Percentiles rank a stretch among this genome's conserved stretches.
phyloP scores from a whole-genome alignment of 805 yeast genomes.

The Wickerhamiella bombiphila region DNA sequence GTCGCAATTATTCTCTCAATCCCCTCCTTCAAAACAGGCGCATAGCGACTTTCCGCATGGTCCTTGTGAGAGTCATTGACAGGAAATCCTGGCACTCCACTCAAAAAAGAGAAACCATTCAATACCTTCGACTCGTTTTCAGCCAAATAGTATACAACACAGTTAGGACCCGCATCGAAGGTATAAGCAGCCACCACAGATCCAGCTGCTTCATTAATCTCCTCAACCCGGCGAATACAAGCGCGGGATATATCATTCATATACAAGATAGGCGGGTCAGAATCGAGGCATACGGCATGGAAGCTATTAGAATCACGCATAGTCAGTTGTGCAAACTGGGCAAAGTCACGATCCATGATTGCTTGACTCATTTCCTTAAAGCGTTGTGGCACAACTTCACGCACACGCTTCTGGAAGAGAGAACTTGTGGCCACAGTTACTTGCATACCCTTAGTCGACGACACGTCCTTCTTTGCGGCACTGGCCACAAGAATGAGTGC shows the following conservation, averaged over 20 bases:
- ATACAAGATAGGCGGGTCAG: constrained; percentile 90
- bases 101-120: constrained; percentile 44
- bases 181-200: constrained; percentile 80
- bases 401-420: constrained; percentile 65
- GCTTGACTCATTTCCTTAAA: constrained; percentile 69
- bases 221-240: constrained; percentile 63
- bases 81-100: constrained; percentile 50
- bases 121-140: constrained; percentile 61
- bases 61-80: constrained; percentile 21
- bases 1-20: constrained; percentile 78
- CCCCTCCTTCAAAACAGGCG: constrained; percentile 44
- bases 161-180: constrained; percentile 98
- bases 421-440: constrained; percentile 80
- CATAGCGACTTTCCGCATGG: constrained; percentile 23
- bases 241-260: constrained; percentile 80
- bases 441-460: constrained; percentile 96
- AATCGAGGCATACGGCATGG: constrained; percentile 95
- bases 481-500: constrained; percentile 88
- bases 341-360: constrained; percentile 60
- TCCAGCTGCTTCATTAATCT: constrained; percentile 54
- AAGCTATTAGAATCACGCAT: constrained; percentile 95
- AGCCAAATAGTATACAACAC: constrained; percentile 78
- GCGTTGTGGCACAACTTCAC: constrained; percentile 72
- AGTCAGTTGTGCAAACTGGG: constrained; percentile 72
- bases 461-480: constrained; percentile 86